A percentile compares a stretch with the other conserved stretches of the same genome.
These are phyloP conservation scores for Datisca glomerata DNA, from an alignment of 306 rosid species.

Conservation along the genomic window DNA sequence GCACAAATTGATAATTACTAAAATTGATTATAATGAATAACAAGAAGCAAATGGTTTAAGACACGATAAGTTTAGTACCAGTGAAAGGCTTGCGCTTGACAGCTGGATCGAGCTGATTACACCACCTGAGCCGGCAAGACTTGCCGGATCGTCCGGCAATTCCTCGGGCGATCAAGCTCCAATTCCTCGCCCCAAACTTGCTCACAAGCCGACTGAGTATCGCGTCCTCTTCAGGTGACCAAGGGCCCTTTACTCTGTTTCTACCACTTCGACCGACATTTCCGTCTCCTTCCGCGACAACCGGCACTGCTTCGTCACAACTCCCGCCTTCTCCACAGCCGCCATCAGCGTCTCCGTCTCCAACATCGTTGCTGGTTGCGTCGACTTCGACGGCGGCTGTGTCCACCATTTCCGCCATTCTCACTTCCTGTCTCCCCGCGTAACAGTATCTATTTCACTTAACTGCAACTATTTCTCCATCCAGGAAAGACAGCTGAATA, in stretches of 20 bases:
- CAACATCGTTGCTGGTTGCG: slow-evolving; percentile 10
- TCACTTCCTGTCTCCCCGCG: slow-evolving; percentile 1
- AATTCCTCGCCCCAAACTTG: slow-evolving; percentile 81
- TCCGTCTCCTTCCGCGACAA: slow-evolving; percentile 21
- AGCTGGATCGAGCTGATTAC: slow-evolving; percentile 90
- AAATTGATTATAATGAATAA: too few relatives aligned
- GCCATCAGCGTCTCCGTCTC: slow-evolving; percentile 8
- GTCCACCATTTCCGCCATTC: slow-evolving; percentile 33
- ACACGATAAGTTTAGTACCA: too few relatives aligned
- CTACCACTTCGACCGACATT: slow-evolving; percentile 13
- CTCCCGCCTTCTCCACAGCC: slow-evolving; percentile 24
- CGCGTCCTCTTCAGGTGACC: slow-evolving; percentile 93
- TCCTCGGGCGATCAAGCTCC: slow-evolving; percentile 93
- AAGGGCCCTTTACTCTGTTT: slow-evolving; percentile 78
- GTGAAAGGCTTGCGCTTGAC: slow-evolving; percentile 91
- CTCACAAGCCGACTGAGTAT: slow-evolving; percentile 67
- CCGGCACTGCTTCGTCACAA: slow-evolving; percentile 38
- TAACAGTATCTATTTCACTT: slow-evolving; percentile 18
- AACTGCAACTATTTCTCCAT: slow-evolving; percentile 16
- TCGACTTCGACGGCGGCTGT: slow-evolving; percentile 5
- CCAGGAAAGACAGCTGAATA: slow-evolving; percentile 9
- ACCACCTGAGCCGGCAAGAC: slow-evolving; percentile 95
- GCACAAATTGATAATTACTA: too few relatives aligned
- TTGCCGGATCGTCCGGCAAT: slow-evolving; percentile 86
- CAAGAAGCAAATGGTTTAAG: background rate